A percentile compares a stretch with the other conserved stretches of the same genome.
phyloP scores from a whole-genome alignment of 1,139 yeast genomes.

The Candida anutae region DNA sequence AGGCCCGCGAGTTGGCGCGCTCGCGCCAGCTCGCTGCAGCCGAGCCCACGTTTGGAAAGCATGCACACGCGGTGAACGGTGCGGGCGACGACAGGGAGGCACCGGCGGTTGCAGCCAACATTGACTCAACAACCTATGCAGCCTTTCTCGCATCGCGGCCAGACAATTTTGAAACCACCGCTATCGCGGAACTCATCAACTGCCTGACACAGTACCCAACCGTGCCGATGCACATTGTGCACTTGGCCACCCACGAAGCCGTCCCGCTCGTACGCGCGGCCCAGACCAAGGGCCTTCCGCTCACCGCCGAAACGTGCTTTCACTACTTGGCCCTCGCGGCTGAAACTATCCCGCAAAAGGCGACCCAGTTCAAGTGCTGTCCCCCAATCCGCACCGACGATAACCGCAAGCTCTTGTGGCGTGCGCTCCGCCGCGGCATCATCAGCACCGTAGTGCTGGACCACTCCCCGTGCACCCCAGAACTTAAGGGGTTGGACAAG shows the following conservation, averaged over 20 bases:
- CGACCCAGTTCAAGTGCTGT: constrained; percentile 85
- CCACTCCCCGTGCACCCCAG: constrained; percentile 94
- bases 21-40: too few relatives aligned
- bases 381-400: constrained; percentile 81
- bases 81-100: constrained; percentile 21
- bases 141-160: constrained; percentile 83
- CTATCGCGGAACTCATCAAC: constrained; percentile 61
- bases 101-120: constrained; percentile 12
- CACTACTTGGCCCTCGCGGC: constrained; percentile 77
- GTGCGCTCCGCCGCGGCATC: constrained; percentile 54
- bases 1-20: too few relatives aligned
- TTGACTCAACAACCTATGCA: constrained; percentile 63
- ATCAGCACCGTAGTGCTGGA: constrained; percentile 89
- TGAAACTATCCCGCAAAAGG: constrained; percentile 65
- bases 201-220: constrained; percentile 55
- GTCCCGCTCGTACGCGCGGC: constrained; percentile 67
- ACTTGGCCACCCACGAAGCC: constrained; percentile 78
- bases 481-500: constrained; percentile 66
- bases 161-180: constrained; percentile 78
- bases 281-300: constrained; percentile 45
- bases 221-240: constrained; percentile 80
- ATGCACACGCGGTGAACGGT: constrained; percentile 41
- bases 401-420: constrained; percentile 70
- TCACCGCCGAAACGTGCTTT: constrained; percentile 88
- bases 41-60: too few relatives aligned